Base-by-base conservation (phyloP, 768 basidiomycete species). In the Tricholoma matsutake region DNA sequence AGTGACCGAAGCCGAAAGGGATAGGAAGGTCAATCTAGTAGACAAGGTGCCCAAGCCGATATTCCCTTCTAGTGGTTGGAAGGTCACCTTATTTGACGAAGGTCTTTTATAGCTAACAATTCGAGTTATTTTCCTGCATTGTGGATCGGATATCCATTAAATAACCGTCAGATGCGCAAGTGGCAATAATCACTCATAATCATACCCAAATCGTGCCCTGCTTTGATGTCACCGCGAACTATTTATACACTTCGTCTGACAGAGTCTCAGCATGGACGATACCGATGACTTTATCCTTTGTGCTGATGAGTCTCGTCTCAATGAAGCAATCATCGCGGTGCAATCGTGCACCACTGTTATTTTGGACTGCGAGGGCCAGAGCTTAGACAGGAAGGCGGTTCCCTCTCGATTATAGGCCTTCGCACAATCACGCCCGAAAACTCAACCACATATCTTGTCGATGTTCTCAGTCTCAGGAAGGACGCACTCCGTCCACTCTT, bases 31-130 rank as follows among this genome's bases (percentile, higher is more conserved):
- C 11, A 83, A 85, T 64, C 81, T 85, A 6, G 61, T 81, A 8
- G 82, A 86, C 35, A 81, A 78, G 56, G 79, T 87, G 18, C 71
- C 76, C 29, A 87, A 80, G 67, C 86, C 84, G 7, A 82, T 78
- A 51, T 54, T 80, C 22, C 69, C 69, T 20, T 71, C 67, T 43
- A 64, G 63, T 25, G 77, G 77, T 37, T 83, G 83, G 82, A 71
- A 73, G 66, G 73, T 83, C 66, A 75, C 74, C 56, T 65, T 83
- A 70, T 74, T 79, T 65, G 75, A 76, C 16, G 5, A 52, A 9
- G 22, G 25, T 49, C 11, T 49, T 13, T 25, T 14, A 14, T 49
- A 28, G n/a, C 3, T 28, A 25, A 45, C 4, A 39, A 39, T 5
- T 5, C 13, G 37, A 16, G 37, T 32, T 32, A 32, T 32, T 10